phyloP scores from a whole-genome alignment of 768 basidiomycete genomes.

The Porphyrellus cyaneotinctus region DNA sequence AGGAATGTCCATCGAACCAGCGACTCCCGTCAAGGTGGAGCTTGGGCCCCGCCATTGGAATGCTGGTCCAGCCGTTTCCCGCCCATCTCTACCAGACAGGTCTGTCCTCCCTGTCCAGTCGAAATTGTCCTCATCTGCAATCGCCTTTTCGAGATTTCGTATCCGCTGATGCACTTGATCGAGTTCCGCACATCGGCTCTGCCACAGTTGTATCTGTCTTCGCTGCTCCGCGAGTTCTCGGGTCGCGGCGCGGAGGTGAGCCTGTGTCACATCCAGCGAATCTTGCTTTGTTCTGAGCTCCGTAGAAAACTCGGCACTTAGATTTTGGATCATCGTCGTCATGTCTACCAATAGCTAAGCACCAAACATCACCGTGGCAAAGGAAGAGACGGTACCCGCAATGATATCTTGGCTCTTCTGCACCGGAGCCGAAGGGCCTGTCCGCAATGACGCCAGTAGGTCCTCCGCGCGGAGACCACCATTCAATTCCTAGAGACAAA shows the following conservation, averaged over 20 bases:
- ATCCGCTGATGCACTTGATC: slow-evolving; percentile 79
- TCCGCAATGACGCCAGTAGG: slow-evolving; percentile 66
- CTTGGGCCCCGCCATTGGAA: slow-evolving; percentile 67
- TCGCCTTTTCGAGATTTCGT: slow-evolving; percentile 78
- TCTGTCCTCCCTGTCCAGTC: slow-evolving; percentile 83
- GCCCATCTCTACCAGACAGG: slow-evolving; percentile 38
- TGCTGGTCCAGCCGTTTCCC: slow-evolving; percentile 41
- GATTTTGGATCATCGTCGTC: slow-evolving; percentile 74
- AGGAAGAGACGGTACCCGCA: slow-evolving; percentile 44
- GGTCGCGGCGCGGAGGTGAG: slow-evolving; percentile 83
- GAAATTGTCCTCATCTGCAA: slow-evolving; percentile 73
- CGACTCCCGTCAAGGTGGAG: slow-evolving; percentile 63
- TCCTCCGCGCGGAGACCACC: slow-evolving; percentile 74
- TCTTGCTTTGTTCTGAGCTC: slow-evolving; percentile 89
- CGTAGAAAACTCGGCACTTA: slow-evolving; percentile 72
- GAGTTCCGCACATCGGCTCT: slow-evolving; percentile 66
- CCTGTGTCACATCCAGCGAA: slow-evolving; percentile 80
- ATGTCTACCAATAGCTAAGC: slow-evolving; percentile 54
- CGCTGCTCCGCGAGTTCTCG: slow-evolving; percentile 89
- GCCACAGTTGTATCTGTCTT: slow-evolving; percentile 76
- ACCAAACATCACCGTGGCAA: neutral
- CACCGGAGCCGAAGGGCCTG: slow-evolving; percentile 70
- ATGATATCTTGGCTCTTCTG: slow-evolving; percentile 89
- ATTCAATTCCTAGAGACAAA: slow-evolving; percentile 60
- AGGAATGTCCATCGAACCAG: slow-evolving; percentile 59